phyloP scores from a whole-genome alignment of 2,329 filamentous ascomycete genomes.

The Colletotrichum sp. region DNA sequence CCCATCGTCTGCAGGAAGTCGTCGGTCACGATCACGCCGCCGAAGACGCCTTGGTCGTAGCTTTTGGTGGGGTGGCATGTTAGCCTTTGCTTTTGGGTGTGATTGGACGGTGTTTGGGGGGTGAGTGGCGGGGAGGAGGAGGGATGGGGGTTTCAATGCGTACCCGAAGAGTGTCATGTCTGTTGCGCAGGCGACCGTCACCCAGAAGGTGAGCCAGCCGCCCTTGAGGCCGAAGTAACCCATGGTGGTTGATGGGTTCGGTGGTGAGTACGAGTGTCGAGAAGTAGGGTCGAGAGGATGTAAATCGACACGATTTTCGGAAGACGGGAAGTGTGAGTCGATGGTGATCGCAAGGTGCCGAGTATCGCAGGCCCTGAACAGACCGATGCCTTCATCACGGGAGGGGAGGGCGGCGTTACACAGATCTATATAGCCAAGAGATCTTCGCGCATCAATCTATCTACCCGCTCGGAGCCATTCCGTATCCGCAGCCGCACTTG shows the following conservation, averaged over 20 bases:
- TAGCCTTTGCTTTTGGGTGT: not conserved
- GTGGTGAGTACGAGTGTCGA: not conserved
- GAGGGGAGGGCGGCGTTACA: not conserved
- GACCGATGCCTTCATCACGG: not conserved
- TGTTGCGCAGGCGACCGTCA: constrained; percentile 22
- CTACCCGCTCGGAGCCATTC: not conserved
- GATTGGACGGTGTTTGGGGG: not conserved
- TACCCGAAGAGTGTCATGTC: constrained; percentile 32
- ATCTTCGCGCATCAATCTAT: not conserved
- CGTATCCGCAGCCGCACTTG: not conserved
- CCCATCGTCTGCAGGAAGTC: constrained; percentile 48
- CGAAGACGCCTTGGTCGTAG: constrained; percentile 56
- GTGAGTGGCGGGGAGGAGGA: not conserved
- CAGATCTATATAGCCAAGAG: constrained; percentile 15
- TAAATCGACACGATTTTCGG: not conserved
- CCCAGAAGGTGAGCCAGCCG: constrained; percentile 21
- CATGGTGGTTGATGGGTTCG: not conserved
- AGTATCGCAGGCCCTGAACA: not conserved
- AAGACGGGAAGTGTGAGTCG: not conserved
- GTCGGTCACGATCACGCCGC: constrained; percentile 50
- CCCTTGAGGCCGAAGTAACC: constrained; percentile 18
- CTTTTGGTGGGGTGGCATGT: constrained; percentile 18
- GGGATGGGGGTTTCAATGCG: not conserved
- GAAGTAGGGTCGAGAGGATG: too few species aligned
- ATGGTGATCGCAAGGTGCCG: not conserved